These are phyloP conservation scores for Xanthoconium purpureum DNA, from an alignment of 768 basidiomycete genomes.

Conservation along the genomic window DNA sequence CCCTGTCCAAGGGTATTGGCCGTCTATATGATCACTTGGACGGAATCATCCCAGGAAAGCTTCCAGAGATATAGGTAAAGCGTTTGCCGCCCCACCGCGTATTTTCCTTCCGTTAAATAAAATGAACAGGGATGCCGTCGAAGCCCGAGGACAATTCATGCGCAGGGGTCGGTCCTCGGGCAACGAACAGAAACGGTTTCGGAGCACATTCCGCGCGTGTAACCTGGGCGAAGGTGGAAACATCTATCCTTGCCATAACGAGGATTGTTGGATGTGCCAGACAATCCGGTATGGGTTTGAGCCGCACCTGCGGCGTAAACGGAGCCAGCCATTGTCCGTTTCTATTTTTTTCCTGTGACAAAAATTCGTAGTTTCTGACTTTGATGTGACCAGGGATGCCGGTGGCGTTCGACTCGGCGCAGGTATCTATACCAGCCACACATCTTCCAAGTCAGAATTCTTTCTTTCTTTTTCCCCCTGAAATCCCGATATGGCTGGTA, in stretches of 20 bases:
- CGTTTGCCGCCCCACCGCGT: neutral
- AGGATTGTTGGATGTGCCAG: slow-evolving; percentile 19
- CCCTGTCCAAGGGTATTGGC: slow-evolving; percentile 13
- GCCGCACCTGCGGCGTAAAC: slow-evolving; percentile 21
- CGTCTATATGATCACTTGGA: slow-evolving; percentile 24
- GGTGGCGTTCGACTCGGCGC: slow-evolving; percentile 24
- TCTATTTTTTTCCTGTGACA: neutral
- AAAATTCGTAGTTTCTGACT: slow-evolving; percentile 6
- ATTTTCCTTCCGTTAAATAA: neutral
- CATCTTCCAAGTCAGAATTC: slow-evolving; percentile 23
- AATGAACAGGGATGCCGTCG: slow-evolving; percentile 15
- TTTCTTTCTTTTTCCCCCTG: neutral
- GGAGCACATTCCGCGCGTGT: slow-evolving; percentile 21
- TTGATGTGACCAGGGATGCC: neutral
- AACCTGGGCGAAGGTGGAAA: slow-evolving; percentile 23
- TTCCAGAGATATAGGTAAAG: slow-evolving; percentile 22
- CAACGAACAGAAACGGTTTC: slow-evolving; percentile 27
- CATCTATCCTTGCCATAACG: slow-evolving; percentile 7
- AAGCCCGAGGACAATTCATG: slow-evolving; percentile 9
- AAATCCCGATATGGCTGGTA: neutral
- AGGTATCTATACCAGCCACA: slow-evolving; percentile 22
- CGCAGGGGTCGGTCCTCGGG: slow-evolving; percentile 1
- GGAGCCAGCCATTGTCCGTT: slow-evolving; percentile 10
- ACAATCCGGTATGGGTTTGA: slow-evolving; percentile 21
- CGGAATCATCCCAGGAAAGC: neutral